A percentile compares a stretch with the other conserved stretches of the same genome.
These are phyloP conservation scores for Clitopilus hobsonii DNA, from an alignment of 768 basidiomycete genomes.

Conservation along the genomic window DNA sequence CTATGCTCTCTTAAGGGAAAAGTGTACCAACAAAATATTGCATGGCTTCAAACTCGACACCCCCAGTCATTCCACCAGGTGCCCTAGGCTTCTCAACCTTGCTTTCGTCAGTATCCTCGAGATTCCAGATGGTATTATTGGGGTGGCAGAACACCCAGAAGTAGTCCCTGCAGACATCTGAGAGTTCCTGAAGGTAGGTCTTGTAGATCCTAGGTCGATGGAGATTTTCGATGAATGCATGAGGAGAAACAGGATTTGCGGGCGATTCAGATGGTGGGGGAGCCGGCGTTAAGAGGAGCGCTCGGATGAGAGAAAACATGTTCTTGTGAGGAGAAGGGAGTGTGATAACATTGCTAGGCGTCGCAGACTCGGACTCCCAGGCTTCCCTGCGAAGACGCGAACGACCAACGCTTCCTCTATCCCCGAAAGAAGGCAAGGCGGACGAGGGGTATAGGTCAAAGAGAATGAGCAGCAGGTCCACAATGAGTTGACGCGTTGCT, in stretches of 20 bases:
- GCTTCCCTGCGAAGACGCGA: conserved; percentile 41
- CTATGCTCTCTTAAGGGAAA: too few relatives aligned
- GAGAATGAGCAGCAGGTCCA: conserved; percentile 80
- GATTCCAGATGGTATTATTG: conserved; percentile 86
- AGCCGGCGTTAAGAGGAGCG: conserved; percentile 68
- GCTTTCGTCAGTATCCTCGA: conserved; percentile 77
- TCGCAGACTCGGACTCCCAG: conserved; percentile 48
- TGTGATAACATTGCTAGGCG: conserved; percentile 45
- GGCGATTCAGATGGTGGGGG: conserved; percentile 63
- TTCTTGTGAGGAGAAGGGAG: conserved; percentile 72
- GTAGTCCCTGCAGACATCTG: conserved; percentile 89
- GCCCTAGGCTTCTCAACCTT: conserved; percentile 88
- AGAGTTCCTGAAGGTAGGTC: conserved; percentile 76
- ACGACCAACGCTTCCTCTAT: conserved; percentile 17
- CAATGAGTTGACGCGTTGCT: conserved; percentile 82
- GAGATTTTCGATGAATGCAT: conserved; percentile 75
- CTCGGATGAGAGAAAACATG: conserved; percentile 69
- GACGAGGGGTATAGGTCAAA: conserved; percentile 85
- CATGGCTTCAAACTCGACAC: conserved; percentile 98
- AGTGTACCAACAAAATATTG: conserved; percentile 78
- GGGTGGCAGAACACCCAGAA: conserved; percentile 98
- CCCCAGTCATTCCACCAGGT: conserved; percentile 97
- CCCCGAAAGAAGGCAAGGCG: conserved; percentile 52
- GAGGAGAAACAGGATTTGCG: conserved; percentile 58
- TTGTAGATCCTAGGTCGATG: conserved; percentile 74